Percentiles rank a stretch among this genome's conserved stretches.
Evolutionary conservation across 2,329 filamentous ascomycete species (phyloP).

Genomic region (Cytospora leucostoma): DNA sequence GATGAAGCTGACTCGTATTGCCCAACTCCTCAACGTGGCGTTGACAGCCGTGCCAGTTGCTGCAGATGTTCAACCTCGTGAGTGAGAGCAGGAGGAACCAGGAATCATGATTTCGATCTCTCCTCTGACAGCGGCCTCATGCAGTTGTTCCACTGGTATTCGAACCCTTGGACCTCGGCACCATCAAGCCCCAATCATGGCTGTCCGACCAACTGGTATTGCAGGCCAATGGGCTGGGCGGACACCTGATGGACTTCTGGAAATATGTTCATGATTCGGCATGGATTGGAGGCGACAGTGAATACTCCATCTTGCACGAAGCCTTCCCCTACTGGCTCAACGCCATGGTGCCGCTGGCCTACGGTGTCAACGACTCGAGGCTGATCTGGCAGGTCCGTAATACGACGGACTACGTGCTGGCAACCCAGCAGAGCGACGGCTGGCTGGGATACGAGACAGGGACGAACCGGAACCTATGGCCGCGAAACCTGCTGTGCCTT

Average conservation of each 20-base stretch:
- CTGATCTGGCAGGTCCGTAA: slow-evolving; percentile 52
- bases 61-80: slow-evolving; percentile 10
- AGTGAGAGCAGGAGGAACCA: background rate
- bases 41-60: background rate
- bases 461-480: slow-evolving; percentile 52
- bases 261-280: slow-evolving; percentile 51
- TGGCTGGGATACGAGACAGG: slow-evolving; percentile 57
- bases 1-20: background rate
- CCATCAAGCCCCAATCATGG: slow-evolving; percentile 25
- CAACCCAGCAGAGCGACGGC: slow-evolving; percentile 52
- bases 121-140: background rate
- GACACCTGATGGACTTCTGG: slow-evolving; percentile 52
- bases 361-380: slow-evolving; percentile 47
- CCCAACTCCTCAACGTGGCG: background rate
- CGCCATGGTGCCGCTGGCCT: slow-evolving; percentile 57
- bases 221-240: slow-evolving; percentile 13
- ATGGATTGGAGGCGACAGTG: slow-evolving; percentile 53
- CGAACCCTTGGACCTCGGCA: slow-evolving; percentile 29
- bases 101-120: background rate
- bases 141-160: slow-evolving; percentile 26
- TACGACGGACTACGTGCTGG: slow-evolving; percentile 48
- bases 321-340: slow-evolving; percentile 61
- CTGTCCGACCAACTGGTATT: slow-evolving; percentile 20
- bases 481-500: slow-evolving; percentile 51
- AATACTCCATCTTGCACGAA: slow-evolving; percentile 57